Evolutionary conservation across 2,329 filamentous ascomycete genomes (phyloP).

Genomic region (Mycogone perniciosa): DNA sequence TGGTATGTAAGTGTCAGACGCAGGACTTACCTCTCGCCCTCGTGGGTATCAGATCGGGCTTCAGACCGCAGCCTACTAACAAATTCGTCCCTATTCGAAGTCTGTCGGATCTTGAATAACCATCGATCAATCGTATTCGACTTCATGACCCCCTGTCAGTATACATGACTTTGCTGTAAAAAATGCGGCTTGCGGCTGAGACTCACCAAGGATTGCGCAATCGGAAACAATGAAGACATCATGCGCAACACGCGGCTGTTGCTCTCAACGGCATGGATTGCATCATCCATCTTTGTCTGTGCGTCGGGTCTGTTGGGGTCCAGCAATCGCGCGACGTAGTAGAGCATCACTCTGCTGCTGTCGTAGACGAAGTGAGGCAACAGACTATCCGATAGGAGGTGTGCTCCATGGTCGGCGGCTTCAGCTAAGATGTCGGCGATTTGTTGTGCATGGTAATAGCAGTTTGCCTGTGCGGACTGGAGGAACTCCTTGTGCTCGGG

Average conservation of each 20-base stretch:
- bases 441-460: slow-evolving; percentile 33
- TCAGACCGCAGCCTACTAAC: slow-evolving; percentile 18
- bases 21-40: slow-evolving; percentile 15
- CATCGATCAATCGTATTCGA: slow-evolving; percentile 34
- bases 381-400: slow-evolving; percentile 37
- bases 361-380: slow-evolving; percentile 42
- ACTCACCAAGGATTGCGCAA: slow-evolving; percentile 34
- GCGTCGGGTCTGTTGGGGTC: slow-evolving; percentile 31
- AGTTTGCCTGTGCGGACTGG: slow-evolving; percentile 30
- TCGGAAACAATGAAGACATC: slow-evolving; percentile 33
- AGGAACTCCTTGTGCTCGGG: slow-evolving; percentile 33
- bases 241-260: slow-evolving; percentile 31
- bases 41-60: slow-evolving; percentile 17
- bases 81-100: slow-evolving; percentile 16
- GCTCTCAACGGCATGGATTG: slow-evolving; percentile 34
- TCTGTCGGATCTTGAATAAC: slow-evolving; percentile 32
- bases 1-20: neutral
- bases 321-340: slow-evolving; percentile 39
- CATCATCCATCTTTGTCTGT: slow-evolving; percentile 30
- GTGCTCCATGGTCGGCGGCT: slow-evolving; percentile 34
- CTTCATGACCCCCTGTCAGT: slow-evolving; percentile 15
- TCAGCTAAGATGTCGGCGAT: slow-evolving; percentile 34
- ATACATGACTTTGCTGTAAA: too few species aligned
- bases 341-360: slow-evolving; percentile 41
- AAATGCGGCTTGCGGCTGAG: neutral